Base-by-base conservation (phyloP, 495 filamentous ascomycete genomes). In the Xylaria longipes region DNA sequence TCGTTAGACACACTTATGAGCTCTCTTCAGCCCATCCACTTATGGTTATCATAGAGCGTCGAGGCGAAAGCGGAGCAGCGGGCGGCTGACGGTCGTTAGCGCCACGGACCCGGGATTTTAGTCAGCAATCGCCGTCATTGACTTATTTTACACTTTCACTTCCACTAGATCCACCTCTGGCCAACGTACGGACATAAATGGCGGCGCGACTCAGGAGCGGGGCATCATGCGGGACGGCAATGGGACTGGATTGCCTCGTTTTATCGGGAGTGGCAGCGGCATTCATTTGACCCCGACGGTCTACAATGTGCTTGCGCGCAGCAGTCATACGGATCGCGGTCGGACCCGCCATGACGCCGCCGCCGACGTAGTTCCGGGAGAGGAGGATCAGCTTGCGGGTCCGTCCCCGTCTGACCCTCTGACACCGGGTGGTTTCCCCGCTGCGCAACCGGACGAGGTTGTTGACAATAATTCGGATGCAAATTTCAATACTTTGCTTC, bases 261-360 rank as follows among this genome's bases (percentile, higher is more conserved):
- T 85, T 57, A 72, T 86, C 35, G 85, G 85, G 27, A 86, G 84
- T 62, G 84, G 80, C n/a, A 86, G 84, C 66, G 85, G 85, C 2
- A 86, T 87, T 20, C 80, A 85, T 64, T 85, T 87, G 57, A 82
- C 86, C 46, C 81, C 82, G 11, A 80, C 81, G 62, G 85, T 87
- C 6, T 83, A 83, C 61, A 76, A 81, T 72, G 80, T 81, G 31
- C 82, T 86, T 72, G 79, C 84, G n/a, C n/a, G n/a, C 2, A 80
- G 80, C 27, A 81, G 79, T 35, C 81, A 78, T 3, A 81, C 80
- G 20, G 43, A 35, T 60, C 54, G 25, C 20, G 78, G 82, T 64
- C 45, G 80, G 29, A 31, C 25, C 15, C 75, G 73, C 29, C 78
- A 80, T 72, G 75, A 71, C 12, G 69, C 73, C 60, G 68, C 76